Base-by-base conservation (phyloP, 768 basidiomycete species). In the Tephrocybe sp. region DNA sequence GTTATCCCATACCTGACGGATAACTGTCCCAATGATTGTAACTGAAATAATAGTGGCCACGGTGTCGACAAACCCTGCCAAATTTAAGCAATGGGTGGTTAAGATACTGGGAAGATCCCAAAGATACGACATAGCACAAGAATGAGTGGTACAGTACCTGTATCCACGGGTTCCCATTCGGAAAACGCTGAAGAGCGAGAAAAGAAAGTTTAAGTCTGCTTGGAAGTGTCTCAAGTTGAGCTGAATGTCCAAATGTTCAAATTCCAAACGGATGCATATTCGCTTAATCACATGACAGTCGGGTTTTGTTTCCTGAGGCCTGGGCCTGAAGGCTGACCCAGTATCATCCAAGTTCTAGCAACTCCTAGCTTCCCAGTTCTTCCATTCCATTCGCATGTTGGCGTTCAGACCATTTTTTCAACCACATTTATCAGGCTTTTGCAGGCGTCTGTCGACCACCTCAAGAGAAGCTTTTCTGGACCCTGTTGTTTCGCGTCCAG, bases 401-500 rank as follows among this genome's bases (percentile, higher is more conserved):
- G 46, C 48, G 15, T n/a, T 48, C 32, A 50, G 48, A 45, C 24
- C 42, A 34, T 44, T 48, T 38, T 18, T 39, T 2, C 33, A 46
- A 26, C 24, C 15, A 18, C 41, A n/a, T 14, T n/a, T 25, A 20
- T 21, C n/a, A 40, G 34, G 18, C 17, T 20, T 39, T 18, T 53
- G 58, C 33, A 54, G 61, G 49, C 47, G 32, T 32, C 40, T 56
- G n/a, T 54, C 58, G 2, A 50, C 54, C 6, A 45, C 50, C 7
- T 43, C 56, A 15, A 52, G 28, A 46, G 51, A 78, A 45, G 79
- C 77, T 4, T 79, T 76, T 57, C 69, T 89, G 23, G 78, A 86
- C 61, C 75, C 77, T 17, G 62, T 82, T 14, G 57, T 65, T 24
- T 74, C 76, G 14, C 73, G 81, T 57, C 81, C 84, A 7, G 90